Conservation (phyloP, 2,329 filamentous ascomycete genomes). For the Claviceps paspali region DNA sequence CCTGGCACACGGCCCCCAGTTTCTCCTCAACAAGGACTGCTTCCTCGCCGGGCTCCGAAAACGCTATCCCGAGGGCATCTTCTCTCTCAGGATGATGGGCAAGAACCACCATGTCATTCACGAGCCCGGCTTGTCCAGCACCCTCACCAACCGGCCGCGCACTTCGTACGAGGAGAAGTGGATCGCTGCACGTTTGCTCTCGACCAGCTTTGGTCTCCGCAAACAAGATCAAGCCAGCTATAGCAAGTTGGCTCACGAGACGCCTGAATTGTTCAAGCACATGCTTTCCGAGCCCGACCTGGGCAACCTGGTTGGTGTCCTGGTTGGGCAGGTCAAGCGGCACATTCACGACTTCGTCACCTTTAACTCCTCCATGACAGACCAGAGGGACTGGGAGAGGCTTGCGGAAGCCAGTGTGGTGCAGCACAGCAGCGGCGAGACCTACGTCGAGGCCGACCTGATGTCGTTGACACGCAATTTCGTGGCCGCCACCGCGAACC, state of each 20-base stretch:
- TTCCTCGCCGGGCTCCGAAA: slow-evolving; percentile 18
- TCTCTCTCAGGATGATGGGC: slow-evolving; percentile 19
- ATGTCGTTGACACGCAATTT: slow-evolving; percentile 20
- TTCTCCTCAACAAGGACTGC: slow-evolving; percentile 14
- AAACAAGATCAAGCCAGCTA: slow-evolving; percentile 17
- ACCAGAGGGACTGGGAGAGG: slow-evolving; percentile 25
- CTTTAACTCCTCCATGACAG: slow-evolving; percentile 21
- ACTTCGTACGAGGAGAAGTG: slow-evolving; percentile 11
- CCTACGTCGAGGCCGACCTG: slow-evolving; percentile 19
- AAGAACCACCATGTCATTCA: slow-evolving; percentile 19
- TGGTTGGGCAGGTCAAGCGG: slow-evolving; percentile 12
- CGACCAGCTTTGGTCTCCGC: slow-evolving; percentile 18
- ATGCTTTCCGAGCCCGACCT: slow-evolving; percentile 14
- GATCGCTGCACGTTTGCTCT: slow-evolving; percentile 13
- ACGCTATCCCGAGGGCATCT: slow-evolving; percentile 19
- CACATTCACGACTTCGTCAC: slow-evolving; percentile 21
- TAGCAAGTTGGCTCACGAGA: slow-evolving; percentile 13
- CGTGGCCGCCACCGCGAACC: slow-evolving; percentile 19
- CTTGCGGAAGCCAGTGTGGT: slow-evolving; percentile 16
- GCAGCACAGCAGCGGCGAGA: slow-evolving; percentile 11
- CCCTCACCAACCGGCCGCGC: slow-evolving; percentile 16
- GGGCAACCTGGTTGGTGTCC: slow-evolving; percentile 9
- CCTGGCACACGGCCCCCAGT: slow-evolving; percentile 20
- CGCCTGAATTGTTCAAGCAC: slow-evolving; percentile 13
- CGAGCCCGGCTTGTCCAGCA: slow-evolving; percentile 15